Base-by-base conservation (phyloP, 805 yeast species). In the Diddensiella transvaalensis region DNA sequence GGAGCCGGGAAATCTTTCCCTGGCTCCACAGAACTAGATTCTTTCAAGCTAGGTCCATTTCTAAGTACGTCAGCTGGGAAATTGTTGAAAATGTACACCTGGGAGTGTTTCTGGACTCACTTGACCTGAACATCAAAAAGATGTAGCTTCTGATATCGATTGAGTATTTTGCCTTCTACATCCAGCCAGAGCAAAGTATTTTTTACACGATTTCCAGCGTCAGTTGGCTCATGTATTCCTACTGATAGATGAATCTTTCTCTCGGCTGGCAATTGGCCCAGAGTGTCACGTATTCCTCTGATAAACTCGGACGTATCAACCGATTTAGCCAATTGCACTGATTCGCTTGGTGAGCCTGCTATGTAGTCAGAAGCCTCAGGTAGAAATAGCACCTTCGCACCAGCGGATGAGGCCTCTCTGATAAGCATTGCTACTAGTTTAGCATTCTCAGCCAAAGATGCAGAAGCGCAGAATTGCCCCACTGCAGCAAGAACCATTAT, bases 351-450 rank as follows among this genome's bases (percentile, higher is more conserved):
- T 60, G 79, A 79, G 46, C 78, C 71, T 45, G 79, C 72, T 35
- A 91, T 74, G 63, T 88, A 91, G 63, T 91, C 98, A 3, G 93
- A 76, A 0, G 98, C 98, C 64, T 91, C 99, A 1, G 98, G 98
- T 40, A 91, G 75, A 60, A 93, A 88, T 3, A 93, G 70, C 2
- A 87, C 79, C 53, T 76, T 72, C 11, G 85, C 89, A 2, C 83
- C 77, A 13, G 73, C 62, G 2, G 66, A 67, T 0, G 84, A 75
- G 0, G 98, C 96, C 45, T 72, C 66, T n/a, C 68, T 62, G 15
- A 91, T 80, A 32, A 90, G 70, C 24, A 70, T 70, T 10, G 77
- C 73, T 0, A 83, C 95, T 0, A 73, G 67, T 5, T 68, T 57
- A 3, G 87, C 82, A 56, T 91, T 91, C 19, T 71, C 73, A 1